Evolutionary conservation across 306 rosid genomes (phyloP), one percentile per base, ranked within the genome.

Genomic region (Rubus idaeus): DNA sequence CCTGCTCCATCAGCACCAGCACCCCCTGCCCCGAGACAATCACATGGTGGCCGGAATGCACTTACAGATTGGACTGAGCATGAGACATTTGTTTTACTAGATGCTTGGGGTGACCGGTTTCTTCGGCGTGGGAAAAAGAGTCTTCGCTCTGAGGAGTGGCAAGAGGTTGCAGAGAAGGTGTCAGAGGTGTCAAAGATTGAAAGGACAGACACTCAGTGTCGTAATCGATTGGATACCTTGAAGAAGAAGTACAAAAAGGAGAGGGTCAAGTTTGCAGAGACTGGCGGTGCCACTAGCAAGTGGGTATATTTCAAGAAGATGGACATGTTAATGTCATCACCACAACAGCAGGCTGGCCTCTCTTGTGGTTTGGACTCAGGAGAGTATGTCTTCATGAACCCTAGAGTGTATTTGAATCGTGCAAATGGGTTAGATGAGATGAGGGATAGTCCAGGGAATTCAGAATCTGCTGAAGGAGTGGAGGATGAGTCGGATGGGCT

Each of bases 231-330:
- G 17, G 98, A 94, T 77, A 91, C 97, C 40, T 78, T 94, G 85
- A 94, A 94, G 88, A 91, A 91, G 79, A 94, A 91, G 71, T 94
- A 91, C 86, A 91, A 94, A 55, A 94, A 94, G 81, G 97, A 94
- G 88, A 94, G 88, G 88, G 47, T 40, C 14, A 91, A 80, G 69
- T 84, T 85, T n/a, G 47, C 71, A 16, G 90, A 86, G 75, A 57
- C 75, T 14, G 82, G 75, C 44, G 81, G 77, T 62, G 83, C 83
- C 39, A 68, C 73, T 37, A 80, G 86, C 84, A 90, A 86, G 71
- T 94, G 98, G 97, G 87, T 85, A 67, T 94, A 91, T 78, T 94
- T 91, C 71, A 83, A 81, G 61, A 94, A 86, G 83, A 86, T 94
- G 90, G 97, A 94, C 69, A 83, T 86, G 86, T 65, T 94, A 57